Evolutionary conservation across 1,139 yeast species (phyloP).

Genomic region (Geotrichum histeridarum): DNA sequence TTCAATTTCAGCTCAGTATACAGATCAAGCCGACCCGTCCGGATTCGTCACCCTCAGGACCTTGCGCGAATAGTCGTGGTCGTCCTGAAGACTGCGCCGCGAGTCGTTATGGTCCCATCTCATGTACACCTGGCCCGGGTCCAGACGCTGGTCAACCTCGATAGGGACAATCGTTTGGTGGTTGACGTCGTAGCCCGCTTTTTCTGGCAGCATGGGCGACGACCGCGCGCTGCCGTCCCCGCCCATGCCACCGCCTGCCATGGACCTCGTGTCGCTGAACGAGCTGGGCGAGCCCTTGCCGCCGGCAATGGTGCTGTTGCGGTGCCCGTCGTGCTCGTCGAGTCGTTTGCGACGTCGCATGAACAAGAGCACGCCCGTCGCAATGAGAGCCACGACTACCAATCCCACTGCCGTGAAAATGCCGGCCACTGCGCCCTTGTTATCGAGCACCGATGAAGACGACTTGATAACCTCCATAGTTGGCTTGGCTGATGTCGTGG

Average conservation of each 20-base stretch:
- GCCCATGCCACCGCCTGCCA: background rate
- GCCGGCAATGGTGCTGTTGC: slow-evolving; percentile 11
- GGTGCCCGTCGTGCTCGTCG: slow-evolving; percentile 20
- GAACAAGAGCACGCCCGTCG: slow-evolving; percentile 30
- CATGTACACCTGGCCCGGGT: slow-evolving; percentile 60
- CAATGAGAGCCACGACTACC: slow-evolving; percentile 44
- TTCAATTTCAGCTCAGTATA: background rate
- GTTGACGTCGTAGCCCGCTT: slow-evolving; percentile 9
- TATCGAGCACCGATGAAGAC: slow-evolving; percentile 42
- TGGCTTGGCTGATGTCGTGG: background rate
- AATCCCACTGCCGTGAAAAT: slow-evolving; percentile 66
- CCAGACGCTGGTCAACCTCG: slow-evolving; percentile 59
- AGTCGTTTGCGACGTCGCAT: slow-evolving; percentile 23
- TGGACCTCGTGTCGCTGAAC: slow-evolving; percentile 10
- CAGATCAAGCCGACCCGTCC: slow-evolving; percentile 19
- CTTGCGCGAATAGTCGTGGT: slow-evolving; percentile 65
- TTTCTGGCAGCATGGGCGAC: background rate
- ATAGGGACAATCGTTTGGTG: slow-evolving; percentile 46
- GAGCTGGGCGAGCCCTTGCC: slow-evolving; percentile 17
- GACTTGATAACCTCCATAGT: background rate
- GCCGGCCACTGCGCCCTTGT: slow-evolving; percentile 67
- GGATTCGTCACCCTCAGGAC: slow-evolving; percentile 71
- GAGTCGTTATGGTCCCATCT: slow-evolving; percentile 51
- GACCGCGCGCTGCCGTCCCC: background rate
- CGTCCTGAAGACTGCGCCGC: slow-evolving; percentile 63